These are phyloP conservation scores for Candida alai DNA, from an alignment of 805 yeast genomes.

Conservation along the genomic window DNA sequence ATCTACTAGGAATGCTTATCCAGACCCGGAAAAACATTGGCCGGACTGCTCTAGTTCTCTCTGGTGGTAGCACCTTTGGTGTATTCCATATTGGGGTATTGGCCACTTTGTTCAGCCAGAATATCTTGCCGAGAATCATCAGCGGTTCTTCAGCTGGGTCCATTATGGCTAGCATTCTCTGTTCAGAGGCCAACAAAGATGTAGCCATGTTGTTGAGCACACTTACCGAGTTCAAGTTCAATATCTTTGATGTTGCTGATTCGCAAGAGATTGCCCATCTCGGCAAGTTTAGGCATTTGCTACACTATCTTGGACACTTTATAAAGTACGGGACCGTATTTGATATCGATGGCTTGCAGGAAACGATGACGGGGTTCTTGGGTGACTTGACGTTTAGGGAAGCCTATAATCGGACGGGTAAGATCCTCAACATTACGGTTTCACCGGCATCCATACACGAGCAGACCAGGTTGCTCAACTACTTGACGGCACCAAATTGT, in stretches of 20 bases:
- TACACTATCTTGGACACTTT: slow-evolving; percentile 45
- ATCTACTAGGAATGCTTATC: slow-evolving; percentile 70
- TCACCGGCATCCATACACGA: slow-evolving; percentile 90
- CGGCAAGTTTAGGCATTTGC: slow-evolving; percentile 43
- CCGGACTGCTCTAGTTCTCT: slow-evolving; percentile 86
- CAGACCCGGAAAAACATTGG: slow-evolving; percentile 92
- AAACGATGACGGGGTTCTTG: slow-evolving; percentile 71
- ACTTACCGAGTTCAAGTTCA: slow-evolving; percentile 55
- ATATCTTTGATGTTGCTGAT: slow-evolving; percentile 52
- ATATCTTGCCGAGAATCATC: slow-evolving; percentile 77
- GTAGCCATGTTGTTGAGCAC: slow-evolving; percentile 52
- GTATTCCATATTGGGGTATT: slow-evolving; percentile 89
- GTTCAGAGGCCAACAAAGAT: slow-evolving; percentile 77
- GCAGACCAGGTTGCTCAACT: slow-evolving; percentile 79
- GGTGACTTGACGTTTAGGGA: slow-evolving; percentile 93
- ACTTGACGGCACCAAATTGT: slow-evolving; percentile 77
- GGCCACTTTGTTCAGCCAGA: slow-evolving; percentile 68
- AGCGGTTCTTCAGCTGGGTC: slow-evolving; percentile 98
- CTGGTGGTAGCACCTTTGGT: slow-evolving; percentile 96
- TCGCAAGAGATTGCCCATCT: slow-evolving; percentile 16
- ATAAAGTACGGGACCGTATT: slow-evolving; percentile 87
- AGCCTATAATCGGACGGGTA: slow-evolving; percentile 90
- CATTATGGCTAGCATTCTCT: slow-evolving; percentile 83
- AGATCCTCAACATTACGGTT: slow-evolving; percentile 90
- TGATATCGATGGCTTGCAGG: slow-evolving; percentile 66